A percentile compares a stretch with the other conserved stretches of the same genome.
Conservation (phyloP, 2,329 filamentous ascomycete genomes). For the Colletotrichum camelliae region DNA sequence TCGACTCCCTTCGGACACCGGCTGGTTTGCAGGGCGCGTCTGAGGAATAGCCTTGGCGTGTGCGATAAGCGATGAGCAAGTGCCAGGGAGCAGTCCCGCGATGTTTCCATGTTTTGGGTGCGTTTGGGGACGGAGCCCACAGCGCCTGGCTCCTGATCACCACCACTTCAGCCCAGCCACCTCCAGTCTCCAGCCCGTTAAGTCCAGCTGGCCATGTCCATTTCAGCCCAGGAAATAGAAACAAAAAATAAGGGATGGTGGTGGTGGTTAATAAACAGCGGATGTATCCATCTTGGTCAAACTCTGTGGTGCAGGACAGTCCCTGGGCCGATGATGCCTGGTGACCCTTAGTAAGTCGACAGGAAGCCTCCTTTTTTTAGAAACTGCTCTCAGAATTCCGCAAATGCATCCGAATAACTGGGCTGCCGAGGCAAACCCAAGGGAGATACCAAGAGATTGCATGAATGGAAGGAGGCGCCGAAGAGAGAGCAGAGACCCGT, state of each 20-base stretch:
- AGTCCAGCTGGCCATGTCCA: not conserved
- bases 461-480: not conserved
- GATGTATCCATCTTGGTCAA: not conserved
- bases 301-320: not conserved
- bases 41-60: constrained; percentile 14
- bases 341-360: not conserved
- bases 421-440: not conserved
- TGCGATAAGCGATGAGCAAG: constrained; percentile 10
- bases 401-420: not conserved
- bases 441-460: not conserved
- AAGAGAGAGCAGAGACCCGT: not conserved
- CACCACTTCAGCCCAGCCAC: not conserved
- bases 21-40: constrained; percentile 5
- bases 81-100: not conserved
- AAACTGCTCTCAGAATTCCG: not conserved
- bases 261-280: not conserved
- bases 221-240: not conserved
- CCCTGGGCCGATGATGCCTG: not conserved
- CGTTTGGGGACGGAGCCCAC: constrained; percentile 3
- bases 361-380: not conserved
- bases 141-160: not conserved
- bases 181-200: not conserved
- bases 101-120: constrained; percentile 20
- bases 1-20: not conserved
- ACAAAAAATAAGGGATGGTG: not conserved